These are phyloP conservation scores for Pythium monospermum DNA, from an alignment of 352 stramenopile species.

Conservation along the genomic window DNA sequence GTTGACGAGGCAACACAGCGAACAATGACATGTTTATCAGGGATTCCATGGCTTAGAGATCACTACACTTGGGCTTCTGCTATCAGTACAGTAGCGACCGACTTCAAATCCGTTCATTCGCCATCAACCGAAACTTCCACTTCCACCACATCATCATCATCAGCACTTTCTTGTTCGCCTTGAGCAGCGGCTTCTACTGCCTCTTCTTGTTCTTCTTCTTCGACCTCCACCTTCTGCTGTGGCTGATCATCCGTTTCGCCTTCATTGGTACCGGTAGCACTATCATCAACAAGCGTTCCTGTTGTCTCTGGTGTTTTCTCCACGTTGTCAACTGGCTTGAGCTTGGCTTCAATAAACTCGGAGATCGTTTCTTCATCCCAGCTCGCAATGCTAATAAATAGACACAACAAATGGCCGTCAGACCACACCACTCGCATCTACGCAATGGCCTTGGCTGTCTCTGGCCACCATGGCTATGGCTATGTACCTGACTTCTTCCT, in stretches of 20 bases:
- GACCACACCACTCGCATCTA: neutral
- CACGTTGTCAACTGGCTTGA: constrained; percentile 26
- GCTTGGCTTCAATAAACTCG: constrained; percentile 64
- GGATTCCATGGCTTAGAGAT: too few species aligned
- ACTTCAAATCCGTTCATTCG: too few species aligned
- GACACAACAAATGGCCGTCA: constrained; percentile 5
- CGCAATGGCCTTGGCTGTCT: too few species aligned
- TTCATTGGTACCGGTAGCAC: too few species aligned
- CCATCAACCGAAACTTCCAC: neutral
- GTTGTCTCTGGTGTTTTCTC: neutral
- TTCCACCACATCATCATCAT: constrained; percentile 6
- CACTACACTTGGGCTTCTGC: too few species aligned
- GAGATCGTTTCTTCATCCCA: constrained; percentile 73
- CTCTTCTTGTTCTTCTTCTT: constrained; percentile 5
- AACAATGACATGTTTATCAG: too few species aligned
- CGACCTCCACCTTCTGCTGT: constrained; percentile 3
- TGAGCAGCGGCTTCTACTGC: neutral
- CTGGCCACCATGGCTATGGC: neutral
- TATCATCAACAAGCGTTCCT: too few species aligned
- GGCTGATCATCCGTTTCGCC: neutral
- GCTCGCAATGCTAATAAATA: constrained; percentile 41
- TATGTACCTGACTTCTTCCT: constrained; percentile 60
- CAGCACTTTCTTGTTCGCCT: constrained; percentile 21
- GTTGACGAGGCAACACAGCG: too few species aligned
- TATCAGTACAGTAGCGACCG: too few species aligned